A percentile compares a stretch with the other conserved stretches of the same genome.
Conservation (phyloP, 495 filamentous ascomycete species). For the Penicillium samsonianum region DNA sequence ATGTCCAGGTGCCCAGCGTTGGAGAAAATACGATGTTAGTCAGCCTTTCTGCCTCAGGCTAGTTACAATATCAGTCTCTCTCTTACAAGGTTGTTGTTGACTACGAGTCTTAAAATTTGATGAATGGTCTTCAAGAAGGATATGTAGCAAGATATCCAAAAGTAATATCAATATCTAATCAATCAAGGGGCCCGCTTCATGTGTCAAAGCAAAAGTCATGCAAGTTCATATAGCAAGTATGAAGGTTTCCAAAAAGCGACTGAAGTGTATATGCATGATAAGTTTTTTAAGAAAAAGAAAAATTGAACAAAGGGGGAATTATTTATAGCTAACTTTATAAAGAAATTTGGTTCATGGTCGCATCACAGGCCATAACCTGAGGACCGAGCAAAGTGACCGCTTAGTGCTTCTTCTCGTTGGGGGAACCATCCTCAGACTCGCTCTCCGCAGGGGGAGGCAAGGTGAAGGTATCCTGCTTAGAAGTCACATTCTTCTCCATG, state of each 20-base stretch:
- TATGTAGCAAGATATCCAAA: neutral
- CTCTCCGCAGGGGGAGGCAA: slow-evolving; percentile 45
- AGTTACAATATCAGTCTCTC: neutral
- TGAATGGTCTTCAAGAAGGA: neutral
- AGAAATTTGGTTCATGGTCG: neutral
- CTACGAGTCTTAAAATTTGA: neutral
- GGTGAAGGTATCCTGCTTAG: slow-evolving; percentile 40
- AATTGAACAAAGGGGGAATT: slow-evolving; percentile 6
- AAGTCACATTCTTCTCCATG: slow-evolving; percentile 37
- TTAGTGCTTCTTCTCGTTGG: slow-evolving; percentile 30
- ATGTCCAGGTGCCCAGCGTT: neutral
- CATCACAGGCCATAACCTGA: neutral
- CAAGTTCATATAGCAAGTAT: slow-evolving; percentile 3
- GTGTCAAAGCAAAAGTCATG: slow-evolving; percentile 12
- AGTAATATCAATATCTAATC: slow-evolving; percentile 31
- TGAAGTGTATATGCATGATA: slow-evolving; percentile 13
- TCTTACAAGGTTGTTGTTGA: no score
- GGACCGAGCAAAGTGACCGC: neutral
- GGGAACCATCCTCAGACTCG: slow-evolving; percentile 20
- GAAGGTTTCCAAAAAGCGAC: slow-evolving; percentile 6
- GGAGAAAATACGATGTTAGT: neutral
- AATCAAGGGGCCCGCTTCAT: slow-evolving; percentile 21
- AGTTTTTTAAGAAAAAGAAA: slow-evolving; percentile 14
- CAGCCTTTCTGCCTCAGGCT: slow-evolving; percentile 1
- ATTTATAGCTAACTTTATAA: slow-evolving; percentile 1